Evolutionary conservation across 495 filamentous ascomycete genomes (phyloP), one percentile per base, ranked within the genome.

Genomic region (Podospora pseudopauciseta): DNA sequence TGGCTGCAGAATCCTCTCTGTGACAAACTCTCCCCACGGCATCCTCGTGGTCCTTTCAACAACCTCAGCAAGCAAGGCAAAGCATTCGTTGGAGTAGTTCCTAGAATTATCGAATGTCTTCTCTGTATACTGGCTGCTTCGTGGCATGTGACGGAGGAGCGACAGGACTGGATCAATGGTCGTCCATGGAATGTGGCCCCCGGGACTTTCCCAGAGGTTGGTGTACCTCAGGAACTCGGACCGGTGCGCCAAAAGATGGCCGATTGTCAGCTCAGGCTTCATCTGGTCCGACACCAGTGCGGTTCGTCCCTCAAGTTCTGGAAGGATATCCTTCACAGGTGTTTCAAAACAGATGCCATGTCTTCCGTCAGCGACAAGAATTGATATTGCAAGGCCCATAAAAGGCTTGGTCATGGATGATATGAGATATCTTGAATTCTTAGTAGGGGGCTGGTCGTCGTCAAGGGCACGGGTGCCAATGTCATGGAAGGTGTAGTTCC

Each of bases 391-490:
- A 9, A 74, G 70, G 32, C 75, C 73, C 6, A 75, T 76, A 56
- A 83, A 72, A 26, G 76, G 73, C 64, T 83, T 80, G 2, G 77
- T 76, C 55, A 80, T 73, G 4, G 78, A 79, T 1, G 76, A 80
- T 63, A 82, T 73, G 49, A 77, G 68, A 63, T 82, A 80, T 2
- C 74, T 68, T 0, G 79, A 80, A 54, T 81, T 70, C 5, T 70
- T 18, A 13, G 19, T 27, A n/a, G 56, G 56, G 2, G 26, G n/a
- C 49, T 80, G 61, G 6, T 70, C 0, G 0, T 34, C 27, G n/a
- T 5, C 27, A 18, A 44, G 16, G n/a, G 39, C 63, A 16, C 28
- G n/a, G 2, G 49, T 18, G 19, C 67, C 67, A 23, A 65, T 1
- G 11, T 69, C 34, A 15, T 60, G n/a, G 13, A 69, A 69, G 39